Conservation (phyloP, 2,329 filamentous ascomycete genomes). For the Aureobasidium lini region DNA sequence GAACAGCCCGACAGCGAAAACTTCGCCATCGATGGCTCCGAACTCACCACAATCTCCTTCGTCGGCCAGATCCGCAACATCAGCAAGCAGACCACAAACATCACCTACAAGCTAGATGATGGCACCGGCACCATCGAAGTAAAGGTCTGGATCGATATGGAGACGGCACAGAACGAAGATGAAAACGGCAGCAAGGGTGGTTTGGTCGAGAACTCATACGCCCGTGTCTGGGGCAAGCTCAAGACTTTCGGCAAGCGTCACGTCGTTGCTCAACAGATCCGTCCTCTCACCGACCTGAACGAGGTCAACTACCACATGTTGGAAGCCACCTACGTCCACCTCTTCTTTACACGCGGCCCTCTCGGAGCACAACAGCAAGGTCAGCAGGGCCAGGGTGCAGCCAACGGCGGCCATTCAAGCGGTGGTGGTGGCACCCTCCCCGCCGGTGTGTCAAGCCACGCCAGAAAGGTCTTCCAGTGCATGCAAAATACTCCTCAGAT, state of each 20-base stretch:
- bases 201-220: slow-evolving; percentile 68
- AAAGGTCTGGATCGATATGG: slow-evolving; percentile 73
- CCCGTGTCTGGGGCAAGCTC: slow-evolving; percentile 76
- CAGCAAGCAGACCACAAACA: slow-evolving; percentile 79
- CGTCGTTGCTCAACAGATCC: slow-evolving; percentile 72
- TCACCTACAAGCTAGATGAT: slow-evolving; percentile 89
- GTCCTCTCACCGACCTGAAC: slow-evolving; percentile 75
- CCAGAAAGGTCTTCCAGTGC: slow-evolving; percentile 63
- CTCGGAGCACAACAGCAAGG: slow-evolving; percentile 28
- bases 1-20: slow-evolving; percentile 62
- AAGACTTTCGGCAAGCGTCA: slow-evolving; percentile 79
- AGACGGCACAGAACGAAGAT: slow-evolving; percentile 42
- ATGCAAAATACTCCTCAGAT: slow-evolving; percentile 61
- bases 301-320: slow-evolving; percentile 90
- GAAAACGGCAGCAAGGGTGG: slow-evolving; percentile 37
- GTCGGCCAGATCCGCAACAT: slow-evolving; percentile 87
- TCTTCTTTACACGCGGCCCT: slow-evolving; percentile 70
- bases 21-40: slow-evolving; percentile 73
- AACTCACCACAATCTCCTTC: slow-evolving; percentile 71
- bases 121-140: slow-evolving; percentile 89
- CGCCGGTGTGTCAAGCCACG: slow-evolving; percentile 46
- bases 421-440: slow-evolving; percentile 28
- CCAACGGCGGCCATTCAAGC: slow-evolving; percentile 29
- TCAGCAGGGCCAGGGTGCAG: slow-evolving; percentile 25
- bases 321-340: slow-evolving; percentile 80